Conservation (phyloP, 352 stramenopile genomes). For the Phytophthora palmivora region DNA sequence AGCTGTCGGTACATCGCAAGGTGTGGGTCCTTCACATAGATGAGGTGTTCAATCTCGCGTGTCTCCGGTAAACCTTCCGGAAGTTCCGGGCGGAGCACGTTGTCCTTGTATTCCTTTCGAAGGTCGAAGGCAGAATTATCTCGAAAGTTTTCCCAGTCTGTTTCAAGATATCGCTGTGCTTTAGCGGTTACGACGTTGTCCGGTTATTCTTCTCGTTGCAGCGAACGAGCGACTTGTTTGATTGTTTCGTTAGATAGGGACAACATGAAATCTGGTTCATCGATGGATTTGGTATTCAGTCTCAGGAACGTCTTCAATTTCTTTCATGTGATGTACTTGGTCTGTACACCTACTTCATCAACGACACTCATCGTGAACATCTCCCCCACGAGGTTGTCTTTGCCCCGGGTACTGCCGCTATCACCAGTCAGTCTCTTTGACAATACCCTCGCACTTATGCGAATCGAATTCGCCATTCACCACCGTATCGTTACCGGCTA, state of each 20-base stretch:
- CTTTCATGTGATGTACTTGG: background rate
- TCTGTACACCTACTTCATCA: too few relatives aligned
- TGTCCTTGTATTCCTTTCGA: too few relatives aligned
- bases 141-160: background rate
- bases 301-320: background rate
- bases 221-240: background rate
- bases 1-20: too few relatives aligned
- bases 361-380: too few relatives aligned
- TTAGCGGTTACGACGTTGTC: background rate
- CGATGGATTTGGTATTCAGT: too few relatives aligned
- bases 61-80: too few relatives aligned
- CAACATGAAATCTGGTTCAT: constrained; percentile 1
- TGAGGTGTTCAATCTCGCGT: too few relatives aligned
- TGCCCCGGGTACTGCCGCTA: too few relatives aligned
- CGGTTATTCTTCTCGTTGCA: background rate
- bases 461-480: background rate
- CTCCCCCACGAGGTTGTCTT: too few relatives aligned
- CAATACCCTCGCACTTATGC: background rate
- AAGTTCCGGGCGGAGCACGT: too few relatives aligned
- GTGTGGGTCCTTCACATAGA: too few relatives aligned
- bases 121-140: background rate
- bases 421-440: background rate
- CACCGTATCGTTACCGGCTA: background rate
- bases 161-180: background rate
- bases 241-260: background rate